Base-by-base conservation (phyloP, 2,329 filamentous ascomycete species). In the Apiospora kogelbergensis region DNA sequence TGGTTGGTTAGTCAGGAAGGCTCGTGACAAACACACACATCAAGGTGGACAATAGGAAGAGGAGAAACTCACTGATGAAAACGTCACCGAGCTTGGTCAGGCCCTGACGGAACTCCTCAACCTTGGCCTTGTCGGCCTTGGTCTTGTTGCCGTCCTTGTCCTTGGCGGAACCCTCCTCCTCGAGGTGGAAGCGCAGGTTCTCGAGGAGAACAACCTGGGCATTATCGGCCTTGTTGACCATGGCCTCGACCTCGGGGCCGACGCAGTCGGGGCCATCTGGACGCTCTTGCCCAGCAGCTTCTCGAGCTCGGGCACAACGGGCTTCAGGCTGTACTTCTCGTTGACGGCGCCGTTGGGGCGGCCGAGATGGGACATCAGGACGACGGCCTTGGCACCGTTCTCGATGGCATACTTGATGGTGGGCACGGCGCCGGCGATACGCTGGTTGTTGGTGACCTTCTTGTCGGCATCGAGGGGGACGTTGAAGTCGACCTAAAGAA, bases 361-460 rank as follows among this genome's bases (percentile, higher is more conserved):
- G 78, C 96, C 96, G 72, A 99, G 92, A 84, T 99, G 96, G 79
- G 95, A 98, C 96, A 99, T 99, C 80, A 99, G 89, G 78, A 98
- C 85, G 71, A 99, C 95, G 65, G 94, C 87, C 88, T 97, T 97
- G 80, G 95, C 95, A 76, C 93, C 93, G 82, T 97, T 84, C 75
- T 97, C 93, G 78, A 96, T 85, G 79, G 94, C 94, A 83, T 97
- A 91, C 86, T 97, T 97, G 88, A 98, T 97, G 77, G 95, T 97
- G 78, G 94, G 94, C 73, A 97, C 85, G 78, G 96, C 96, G 79
- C 96, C 97, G 78, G 94, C 95, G 79, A 99, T 99, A 83, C 96
- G 95, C 87, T 99, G 96, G 84, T 91, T 94, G 90, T 99, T 99
- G 82, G 96, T 98, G 82, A 99, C 90, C 69, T 97, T 95, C 86